Evolutionary conservation across 176 grass and related monocot species (phyloP), one percentile per base, ranked within the genome.

Genomic region (Aegilops bicornis): DNA sequence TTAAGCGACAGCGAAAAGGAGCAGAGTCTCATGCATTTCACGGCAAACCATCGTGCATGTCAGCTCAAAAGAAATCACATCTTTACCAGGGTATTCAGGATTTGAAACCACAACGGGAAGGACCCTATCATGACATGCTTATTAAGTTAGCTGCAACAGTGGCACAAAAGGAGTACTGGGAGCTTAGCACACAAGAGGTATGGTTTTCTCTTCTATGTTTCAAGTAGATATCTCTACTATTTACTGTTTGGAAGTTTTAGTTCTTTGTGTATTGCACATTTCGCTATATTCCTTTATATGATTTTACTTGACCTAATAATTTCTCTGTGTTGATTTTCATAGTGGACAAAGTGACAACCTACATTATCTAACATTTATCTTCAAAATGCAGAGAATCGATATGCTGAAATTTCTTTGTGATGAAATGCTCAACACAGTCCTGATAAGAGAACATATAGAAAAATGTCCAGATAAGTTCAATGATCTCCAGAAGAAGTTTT

Each of bases 351-450:
- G 24, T 85, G 82, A 75, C 52, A 79, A 70, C 36, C 20, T 80
- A 47, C 48, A 75, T 75, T 23, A 39, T 83, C 39, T 93, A 66
- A 90, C 87, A 60, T 64, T 76, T 83, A 71, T 92, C 30, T 93
- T 87, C n/a, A 29, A 75, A 86, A 59, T 89, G 66, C 96, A 98
- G 96, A 95, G 93, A 86, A 87, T 96, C 82, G 82, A 94, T 83
- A 89, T 95, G 64, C 81, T 98, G 79, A 98, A 98, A 69, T 96
- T 96, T 83, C 82, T 98, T 35, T 98, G 96, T n/a, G 93, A 98
- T 5, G 96, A 98, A 88, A 87, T 96, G 83, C 78, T 96, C 79
- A 96, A 94, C 82, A 94, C 96, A 80, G 86, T 88, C 85, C 88
- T 98, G 73, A 88, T 98, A 54, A 94, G 88, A 83, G 92, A 98